Conservation (phyloP, 352 stramenopile genomes). For the Nothophytophthora sp. region DNA sequence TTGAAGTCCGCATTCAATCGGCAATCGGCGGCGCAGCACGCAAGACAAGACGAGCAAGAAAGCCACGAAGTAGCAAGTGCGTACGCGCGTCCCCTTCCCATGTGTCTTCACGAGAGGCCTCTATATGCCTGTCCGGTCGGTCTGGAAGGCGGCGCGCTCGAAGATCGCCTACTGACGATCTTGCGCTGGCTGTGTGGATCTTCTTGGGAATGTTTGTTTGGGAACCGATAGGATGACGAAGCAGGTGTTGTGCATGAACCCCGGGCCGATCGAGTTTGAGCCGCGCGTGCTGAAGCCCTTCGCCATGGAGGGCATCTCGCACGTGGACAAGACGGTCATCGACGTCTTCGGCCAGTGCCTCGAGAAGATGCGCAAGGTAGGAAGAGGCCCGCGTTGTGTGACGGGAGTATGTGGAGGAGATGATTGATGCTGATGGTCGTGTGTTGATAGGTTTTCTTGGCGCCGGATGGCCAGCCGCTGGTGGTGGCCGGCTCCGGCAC, state of each 20-base stretch:
- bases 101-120: no score
- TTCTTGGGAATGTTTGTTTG: no score
- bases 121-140: not conserved
- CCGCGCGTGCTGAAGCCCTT: conserved; percentile 69
- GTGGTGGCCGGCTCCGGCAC: conserved; percentile 69
- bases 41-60: no score
- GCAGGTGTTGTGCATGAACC: conserved; percentile 80
- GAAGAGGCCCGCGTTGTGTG: no score
- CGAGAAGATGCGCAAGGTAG: conserved; percentile 85
- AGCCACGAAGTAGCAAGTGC: no score
- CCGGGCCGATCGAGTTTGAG: conserved; percentile 84
- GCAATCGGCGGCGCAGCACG: conserved; percentile 15
- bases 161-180: no score
- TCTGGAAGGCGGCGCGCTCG: no score
- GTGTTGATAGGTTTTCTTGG: conserved; percentile 75
- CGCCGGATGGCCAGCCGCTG: conserved; percentile 68
- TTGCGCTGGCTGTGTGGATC: no score
- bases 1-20: conserved; percentile 11
- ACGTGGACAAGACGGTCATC: conserved; percentile 80
- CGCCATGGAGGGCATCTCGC: conserved; percentile 72
- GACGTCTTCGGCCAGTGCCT: conserved; percentile 75
- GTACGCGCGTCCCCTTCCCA: not conserved
- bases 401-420: no score
- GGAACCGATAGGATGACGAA: conserved; percentile 74
- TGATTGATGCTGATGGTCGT: no score